These are phyloP conservation scores for Oenanthe sinensis DNA, from an alignment of 129 eudicot species.

Conservation along the genomic window DNA sequence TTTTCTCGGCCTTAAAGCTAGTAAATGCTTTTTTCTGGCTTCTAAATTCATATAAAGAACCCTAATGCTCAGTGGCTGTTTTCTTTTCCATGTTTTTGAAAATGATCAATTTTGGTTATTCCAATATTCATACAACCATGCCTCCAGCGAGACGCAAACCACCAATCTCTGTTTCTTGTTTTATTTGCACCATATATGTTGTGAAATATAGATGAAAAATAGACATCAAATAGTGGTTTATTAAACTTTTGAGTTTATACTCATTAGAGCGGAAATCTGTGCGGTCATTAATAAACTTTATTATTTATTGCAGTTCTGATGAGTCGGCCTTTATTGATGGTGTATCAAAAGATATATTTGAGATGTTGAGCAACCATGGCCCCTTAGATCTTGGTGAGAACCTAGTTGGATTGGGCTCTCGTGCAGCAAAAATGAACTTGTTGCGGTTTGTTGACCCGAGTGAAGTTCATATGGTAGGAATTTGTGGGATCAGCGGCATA, in stretches of 20 bases:
- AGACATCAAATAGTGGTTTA: too few relatives aligned
- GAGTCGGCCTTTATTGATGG: not conserved
- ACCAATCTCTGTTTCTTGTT: not conserved
- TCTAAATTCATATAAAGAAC: too few relatives aligned
- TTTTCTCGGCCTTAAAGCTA: not conserved
- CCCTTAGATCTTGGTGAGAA: conserved; percentile 7
- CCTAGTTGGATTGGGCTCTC: conserved; percentile 4
- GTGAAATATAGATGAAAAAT: too few relatives aligned
- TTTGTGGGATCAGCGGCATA: conserved; percentile 12
- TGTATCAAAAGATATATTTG: not conserved
- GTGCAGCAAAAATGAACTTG: not conserved
- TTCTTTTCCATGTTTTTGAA: not conserved
- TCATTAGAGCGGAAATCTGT: not conserved
- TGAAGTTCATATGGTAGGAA: conserved; percentile 8
- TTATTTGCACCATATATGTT: too few relatives aligned
- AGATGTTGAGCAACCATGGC: not conserved
- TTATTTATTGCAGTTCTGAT: not conserved
- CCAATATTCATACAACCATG: too few relatives aligned
- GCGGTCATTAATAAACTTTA: not conserved
- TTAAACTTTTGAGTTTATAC: not conserved
- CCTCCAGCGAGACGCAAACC: too few relatives aligned
- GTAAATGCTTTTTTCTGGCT: too few relatives aligned
- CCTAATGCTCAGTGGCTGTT: not conserved
- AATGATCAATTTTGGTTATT: too few relatives aligned
- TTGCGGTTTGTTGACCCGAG: not conserved